Evolutionary conservation across 106 monocot species (phyloP), one percentile per base, ranked within the genome.

Genomic region (Allium sativum): DNA sequence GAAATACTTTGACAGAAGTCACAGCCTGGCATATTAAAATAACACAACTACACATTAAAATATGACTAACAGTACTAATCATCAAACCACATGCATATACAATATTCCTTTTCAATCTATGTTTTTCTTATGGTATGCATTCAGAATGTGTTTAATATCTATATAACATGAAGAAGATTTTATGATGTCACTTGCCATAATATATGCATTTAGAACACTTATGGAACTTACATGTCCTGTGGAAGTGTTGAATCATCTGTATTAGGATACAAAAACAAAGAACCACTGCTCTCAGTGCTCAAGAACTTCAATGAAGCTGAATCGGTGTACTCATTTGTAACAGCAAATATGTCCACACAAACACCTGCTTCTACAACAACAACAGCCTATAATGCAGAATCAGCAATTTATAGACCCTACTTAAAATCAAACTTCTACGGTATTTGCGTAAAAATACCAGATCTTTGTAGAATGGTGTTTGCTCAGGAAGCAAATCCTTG

Each of bases 241-340:
- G 98, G 98, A 79, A 98, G 90, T 52, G 98, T 98, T 53, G 98
- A 98, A 64, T 98, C 98, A 65, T 98, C 98, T 19, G 88, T 92
- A 69, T 68, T 88, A 59, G 82, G 58, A 78, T 98, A 92, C 22
- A 88, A 62, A 81, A 98, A 88, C 74, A 98, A 83, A 50, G 91
- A 98, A 47, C 98, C 98, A 70, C 98, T 92, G 73, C 98, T 98
- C 56, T 98, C 84, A 51, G 92, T 98, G 76, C 98, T 98, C 40
- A 98, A 61, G 82, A 88, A 98, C 41, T 98, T 98, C 16, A 98
- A 73, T 18, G 98, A 98, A 71, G 98, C 91, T 65, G 92, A 78
- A 70, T 98, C 98, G 16, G 88, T 88, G 62, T 98, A 98, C 70
- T 98, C 98, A 79, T 98, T 81, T 18, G 98, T 98, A 59, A 98